These are phyloP conservation scores for Chlamydomonas sp. DNA, from an alignment of 139 green algal genomes.

Conservation along the genomic window DNA sequence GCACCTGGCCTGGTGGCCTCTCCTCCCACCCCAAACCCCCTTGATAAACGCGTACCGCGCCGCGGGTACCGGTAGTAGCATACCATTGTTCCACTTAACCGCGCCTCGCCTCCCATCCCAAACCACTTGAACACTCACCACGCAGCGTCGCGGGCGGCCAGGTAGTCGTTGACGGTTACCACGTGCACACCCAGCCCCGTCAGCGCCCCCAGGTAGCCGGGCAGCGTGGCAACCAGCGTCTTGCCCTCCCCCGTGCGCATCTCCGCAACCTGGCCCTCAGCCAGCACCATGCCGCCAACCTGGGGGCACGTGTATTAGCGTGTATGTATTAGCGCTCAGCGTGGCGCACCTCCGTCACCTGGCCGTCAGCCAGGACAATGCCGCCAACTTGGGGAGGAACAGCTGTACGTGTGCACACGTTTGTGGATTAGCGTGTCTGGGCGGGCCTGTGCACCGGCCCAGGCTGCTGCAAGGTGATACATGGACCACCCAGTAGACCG, in stretches of 20 bases:
- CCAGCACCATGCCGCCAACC: slow-evolving; percentile 94
- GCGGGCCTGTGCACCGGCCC: too few relatives aligned
- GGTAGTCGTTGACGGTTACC: slow-evolving; percentile 95
- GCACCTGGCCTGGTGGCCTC: too few relatives aligned
- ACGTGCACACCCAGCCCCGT: slow-evolving; percentile 82
- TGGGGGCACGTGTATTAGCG: slow-evolving; percentile 43
- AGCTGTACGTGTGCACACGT: slow-evolving; percentile 5
- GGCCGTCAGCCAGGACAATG: slow-evolving; percentile 93
- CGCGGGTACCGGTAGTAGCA: neutral
- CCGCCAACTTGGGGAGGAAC: slow-evolving; percentile 77
- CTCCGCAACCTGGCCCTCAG: slow-evolving; percentile 95
- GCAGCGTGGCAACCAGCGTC: slow-evolving; percentile 70
- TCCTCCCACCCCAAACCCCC: neutral
- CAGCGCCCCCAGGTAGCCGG: slow-evolving; percentile 79
- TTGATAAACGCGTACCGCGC: neutral
- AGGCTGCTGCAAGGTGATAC: too few relatives aligned
- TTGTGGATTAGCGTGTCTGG: slow-evolving; percentile 75
- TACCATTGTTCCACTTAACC: too few relatives aligned
- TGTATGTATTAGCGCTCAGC: slow-evolving; percentile 92
- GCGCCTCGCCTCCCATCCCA: too few relatives aligned
- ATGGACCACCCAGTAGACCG: neutral
- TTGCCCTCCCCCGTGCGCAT: slow-evolving; percentile 99
- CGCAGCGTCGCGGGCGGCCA: slow-evolving; percentile 83
- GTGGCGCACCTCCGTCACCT: slow-evolving; percentile 98
- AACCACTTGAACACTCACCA: slow-evolving; percentile 57